Conservation (phyloP, 306 rosid species). For the Carpinus fangiana region DNA sequence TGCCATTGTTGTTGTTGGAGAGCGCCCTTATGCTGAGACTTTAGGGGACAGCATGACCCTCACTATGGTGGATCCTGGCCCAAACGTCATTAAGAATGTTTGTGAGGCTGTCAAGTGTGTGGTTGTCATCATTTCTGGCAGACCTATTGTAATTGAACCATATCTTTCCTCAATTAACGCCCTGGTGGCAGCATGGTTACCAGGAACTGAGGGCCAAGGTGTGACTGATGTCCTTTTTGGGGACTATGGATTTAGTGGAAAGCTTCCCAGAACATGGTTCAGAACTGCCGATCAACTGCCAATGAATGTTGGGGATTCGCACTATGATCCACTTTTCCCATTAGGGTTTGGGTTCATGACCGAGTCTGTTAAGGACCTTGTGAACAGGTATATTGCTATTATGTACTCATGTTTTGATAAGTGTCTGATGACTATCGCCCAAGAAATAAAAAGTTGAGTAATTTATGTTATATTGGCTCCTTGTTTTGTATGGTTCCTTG, state of each 20-base stretch:
- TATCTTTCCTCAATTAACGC: conserved; percentile 64
- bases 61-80: conserved; percentile 73
- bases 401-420: neutral
- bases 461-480: neutral
- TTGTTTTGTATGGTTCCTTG: neutral
- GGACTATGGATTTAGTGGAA: conserved; percentile 81
- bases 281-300: conserved; percentile 86
- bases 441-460: neutral
- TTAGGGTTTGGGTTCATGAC: conserved; percentile 75
- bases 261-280: conserved; percentile 94
- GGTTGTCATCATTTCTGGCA: conserved; percentile 71
- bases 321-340: conserved; percentile 96
- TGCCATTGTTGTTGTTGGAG: conserved; percentile 86
- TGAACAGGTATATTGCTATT: conserved; percentile 50
- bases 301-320: conserved; percentile 79
- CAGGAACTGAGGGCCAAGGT: conserved; percentile 91
- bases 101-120: conserved; percentile 70
- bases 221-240: conserved; percentile 83
- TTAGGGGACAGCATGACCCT: conserved; percentile 72
- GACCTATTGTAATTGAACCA: conserved; percentile 85
- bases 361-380: conserved; percentile 64
- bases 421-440: neutral
- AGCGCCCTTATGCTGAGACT: conserved; percentile 79
- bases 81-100: conserved; percentile 59
- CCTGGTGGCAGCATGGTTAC: conserved; percentile 92